Conservation (phyloP, 1,139 yeast species). For the Pneumocystis wakefieldiae region DNA sequence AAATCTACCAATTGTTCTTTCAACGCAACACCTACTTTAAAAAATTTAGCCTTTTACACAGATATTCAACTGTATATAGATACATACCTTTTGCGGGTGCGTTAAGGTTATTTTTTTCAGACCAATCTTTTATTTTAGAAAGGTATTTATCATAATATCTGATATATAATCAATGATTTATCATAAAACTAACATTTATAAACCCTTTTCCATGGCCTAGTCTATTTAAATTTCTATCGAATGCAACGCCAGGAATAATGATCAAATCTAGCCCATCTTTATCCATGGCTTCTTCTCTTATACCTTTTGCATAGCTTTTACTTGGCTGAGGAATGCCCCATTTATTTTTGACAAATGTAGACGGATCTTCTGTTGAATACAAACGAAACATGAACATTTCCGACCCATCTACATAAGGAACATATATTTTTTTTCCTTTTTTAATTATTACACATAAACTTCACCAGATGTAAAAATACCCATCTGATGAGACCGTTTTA, state of each 20-base stretch:
- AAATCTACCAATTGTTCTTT: slow-evolving; percentile 45
- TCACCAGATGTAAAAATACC: not conserved
- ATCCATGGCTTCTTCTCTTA: slow-evolving; percentile 21
- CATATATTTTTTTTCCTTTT: not conserved
- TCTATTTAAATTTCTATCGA: slow-evolving; percentile 35
- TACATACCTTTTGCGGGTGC: slow-evolving; percentile 16
- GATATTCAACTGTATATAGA: not conserved
- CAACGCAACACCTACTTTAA: slow-evolving; percentile 53
- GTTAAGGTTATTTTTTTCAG: slow-evolving; percentile 13
- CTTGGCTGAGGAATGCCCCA: slow-evolving; percentile 7
- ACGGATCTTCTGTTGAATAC: not conserved
- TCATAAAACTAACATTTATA: slow-evolving; percentile 62
- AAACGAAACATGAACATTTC: not conserved
- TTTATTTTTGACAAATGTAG: not conserved
- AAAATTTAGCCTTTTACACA: not conserved
- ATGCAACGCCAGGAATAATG: slow-evolving; percentile 77
- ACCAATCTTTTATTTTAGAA: slow-evolving; percentile 14
- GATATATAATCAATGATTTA: slow-evolving; percentile 23
- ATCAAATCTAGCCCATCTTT: slow-evolving; percentile 47
- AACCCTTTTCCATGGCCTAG: slow-evolving; percentile 91
- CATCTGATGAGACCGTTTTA: not conserved
- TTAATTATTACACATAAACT: not conserved
- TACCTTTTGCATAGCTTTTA: not conserved
- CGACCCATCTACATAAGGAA: not conserved
- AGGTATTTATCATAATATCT: not conserved